A percentile compares a stretch with the other conserved stretches of the same genome.
These are phyloP conservation scores for Acorus calamus DNA, from an alignment of 106 monocot species.

Conservation along the genomic window DNA sequence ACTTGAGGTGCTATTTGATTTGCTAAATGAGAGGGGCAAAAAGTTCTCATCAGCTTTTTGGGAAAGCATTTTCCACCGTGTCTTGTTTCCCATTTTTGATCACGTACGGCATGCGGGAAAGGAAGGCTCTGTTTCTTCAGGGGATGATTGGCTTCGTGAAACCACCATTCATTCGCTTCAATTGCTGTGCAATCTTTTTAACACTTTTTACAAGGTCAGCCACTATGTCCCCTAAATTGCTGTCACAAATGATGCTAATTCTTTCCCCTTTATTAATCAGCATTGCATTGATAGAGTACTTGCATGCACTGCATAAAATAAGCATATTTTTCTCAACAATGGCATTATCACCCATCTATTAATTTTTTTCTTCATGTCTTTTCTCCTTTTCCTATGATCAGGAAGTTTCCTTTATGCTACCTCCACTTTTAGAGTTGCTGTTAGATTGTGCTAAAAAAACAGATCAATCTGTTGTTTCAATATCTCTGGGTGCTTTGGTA, in stretches of 20 bases:
- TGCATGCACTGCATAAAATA: no score
- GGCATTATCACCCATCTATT: no score
- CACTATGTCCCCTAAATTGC: not conserved
- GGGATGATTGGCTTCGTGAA: constrained; percentile 89
- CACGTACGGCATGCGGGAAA: constrained; percentile 83
- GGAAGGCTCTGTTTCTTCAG: constrained; percentile 62
- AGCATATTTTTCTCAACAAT: no score
- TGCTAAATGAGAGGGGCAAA: constrained; percentile 91
- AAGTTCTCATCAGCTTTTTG: constrained; percentile 92
- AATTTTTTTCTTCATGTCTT: not conserved
- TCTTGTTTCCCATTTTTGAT: constrained; percentile 94
- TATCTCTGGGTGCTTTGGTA: constrained; percentile 89
- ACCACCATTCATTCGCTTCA: constrained; percentile 96
- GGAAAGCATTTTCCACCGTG: constrained; percentile 90
- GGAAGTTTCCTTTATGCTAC: constrained; percentile 98
- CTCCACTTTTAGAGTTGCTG: constrained; percentile 76
- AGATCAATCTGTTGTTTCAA: constrained; percentile 92
- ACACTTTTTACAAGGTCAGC: constrained; percentile 87
- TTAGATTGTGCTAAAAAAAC: constrained; percentile 99
- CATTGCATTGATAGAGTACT: no score
- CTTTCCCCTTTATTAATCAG: no score
- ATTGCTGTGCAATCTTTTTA: constrained; percentile 94
- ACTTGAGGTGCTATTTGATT: constrained; percentile 94
- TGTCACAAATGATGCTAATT: no score
- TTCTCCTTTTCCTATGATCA: constrained; percentile 15